Conservation (phyloP, 768 basidiomycete genomes). For the Calocera viscosa region DNA sequence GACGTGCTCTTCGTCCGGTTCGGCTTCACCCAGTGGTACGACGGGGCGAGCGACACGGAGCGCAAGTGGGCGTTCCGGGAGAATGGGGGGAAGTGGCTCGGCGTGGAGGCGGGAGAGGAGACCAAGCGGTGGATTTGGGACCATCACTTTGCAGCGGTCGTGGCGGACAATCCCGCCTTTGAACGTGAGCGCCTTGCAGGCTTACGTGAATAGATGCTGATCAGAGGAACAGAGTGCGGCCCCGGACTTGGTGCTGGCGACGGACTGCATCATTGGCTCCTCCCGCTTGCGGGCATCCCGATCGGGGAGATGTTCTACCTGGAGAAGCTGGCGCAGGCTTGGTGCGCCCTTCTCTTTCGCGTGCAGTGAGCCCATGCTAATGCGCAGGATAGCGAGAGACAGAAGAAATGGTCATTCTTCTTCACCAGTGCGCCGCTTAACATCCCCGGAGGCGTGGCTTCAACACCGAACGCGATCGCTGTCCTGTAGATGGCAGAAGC, state of each 20-base stretch:
- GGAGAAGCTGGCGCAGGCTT: slow-evolving; percentile 45
- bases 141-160: slow-evolving; percentile 59
- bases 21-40: slow-evolving; percentile 41
- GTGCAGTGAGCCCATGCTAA: not conserved
- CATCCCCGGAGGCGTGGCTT: slow-evolving; percentile 25
- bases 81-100: not conserved
- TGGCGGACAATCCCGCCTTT: slow-evolving; percentile 53
- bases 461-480: not conserved
- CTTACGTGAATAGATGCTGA: not conserved
- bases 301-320: slow-evolving; percentile 62
- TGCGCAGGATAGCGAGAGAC: slow-evolving; percentile 31
- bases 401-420: slow-evolving; percentile 57
- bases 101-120: slow-evolving; percentile 45
- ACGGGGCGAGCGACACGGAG: not conserved
- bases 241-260: not conserved
- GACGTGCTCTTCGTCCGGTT: slow-evolving; percentile 51
- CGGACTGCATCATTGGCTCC: slow-evolving; percentile 7
- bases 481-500: not conserved
- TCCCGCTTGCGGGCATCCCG: slow-evolving; percentile 60
- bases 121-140: slow-evolving; percentile 60
- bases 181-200: slow-evolving; percentile 1
- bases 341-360: not conserved
- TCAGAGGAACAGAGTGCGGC: not conserved
- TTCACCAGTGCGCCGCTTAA: slow-evolving; percentile 65
- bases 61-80: not conserved